These are phyloP conservation scores for Boletellus sp. DNA, from an alignment of 768 basidiomycete species.

Conservation along the genomic window DNA sequence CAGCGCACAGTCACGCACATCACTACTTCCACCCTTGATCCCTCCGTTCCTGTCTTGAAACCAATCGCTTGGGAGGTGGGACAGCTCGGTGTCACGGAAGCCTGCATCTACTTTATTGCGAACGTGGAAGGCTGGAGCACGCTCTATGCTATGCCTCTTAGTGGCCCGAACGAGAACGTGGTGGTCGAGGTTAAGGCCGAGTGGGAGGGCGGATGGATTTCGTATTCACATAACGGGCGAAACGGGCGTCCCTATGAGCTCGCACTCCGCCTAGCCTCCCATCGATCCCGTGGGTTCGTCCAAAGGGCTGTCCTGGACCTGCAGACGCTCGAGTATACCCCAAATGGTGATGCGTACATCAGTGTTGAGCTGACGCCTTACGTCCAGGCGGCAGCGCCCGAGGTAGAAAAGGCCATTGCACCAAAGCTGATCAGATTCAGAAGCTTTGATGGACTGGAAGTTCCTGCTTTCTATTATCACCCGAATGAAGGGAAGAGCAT, in stretches of 20 bases:
- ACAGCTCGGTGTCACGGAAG: conserved; percentile 23
- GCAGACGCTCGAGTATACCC: conserved; percentile 13
- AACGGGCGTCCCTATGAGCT: conserved; percentile 36
- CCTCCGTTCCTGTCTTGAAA: conserved; percentile 29
- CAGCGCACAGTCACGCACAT: conserved; percentile 33
- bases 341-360: conserved; percentile 26
- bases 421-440: conserved; percentile 36
- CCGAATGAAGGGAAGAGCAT: conserved; percentile 27
- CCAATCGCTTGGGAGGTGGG: conserved; percentile 36
- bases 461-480: conserved; percentile 43
- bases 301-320: conserved; percentile 30
- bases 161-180: conserved; percentile 24
- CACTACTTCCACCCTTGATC: conserved; percentile 32
- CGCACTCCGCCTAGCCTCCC: conserved; percentile 29
- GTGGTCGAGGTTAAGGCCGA: conserved; percentile 32
- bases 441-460: conserved; percentile 40
- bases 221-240: conserved; percentile 27
- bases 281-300: conserved; percentile 30
- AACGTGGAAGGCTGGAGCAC: conserved; percentile 39
- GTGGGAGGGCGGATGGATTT: conserved; percentile 32
- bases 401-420: conserved; percentile 23
- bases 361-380: conserved; percentile 28
- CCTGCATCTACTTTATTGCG: conserved; percentile 32
- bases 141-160: conserved; percentile 30
- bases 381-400: conserved; percentile 32